These are phyloP conservation scores for Xerocomellus intermedius DNA, from an alignment of 768 basidiomycete genomes.

Conservation along the genomic window DNA sequence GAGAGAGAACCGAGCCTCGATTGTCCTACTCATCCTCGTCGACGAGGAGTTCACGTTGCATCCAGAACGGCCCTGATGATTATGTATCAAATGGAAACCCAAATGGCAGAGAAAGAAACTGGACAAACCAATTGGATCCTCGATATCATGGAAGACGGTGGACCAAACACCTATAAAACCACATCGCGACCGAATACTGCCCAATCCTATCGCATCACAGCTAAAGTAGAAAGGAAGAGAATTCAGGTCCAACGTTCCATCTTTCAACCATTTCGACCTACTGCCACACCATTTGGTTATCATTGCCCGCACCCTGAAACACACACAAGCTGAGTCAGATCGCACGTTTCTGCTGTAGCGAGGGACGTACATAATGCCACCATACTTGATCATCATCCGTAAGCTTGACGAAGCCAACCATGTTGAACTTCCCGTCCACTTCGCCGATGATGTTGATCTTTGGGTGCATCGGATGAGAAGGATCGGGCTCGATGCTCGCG, in stretches of 20 bases:
- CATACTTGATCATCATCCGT: constrained; percentile 56
- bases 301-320: constrained; percentile 49
- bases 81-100: neutral
- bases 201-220: constrained; percentile 61
- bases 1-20: neutral
- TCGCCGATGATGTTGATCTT: constrained; percentile 54
- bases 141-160: constrained; percentile 44
- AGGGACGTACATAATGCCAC: constrained; percentile 57
- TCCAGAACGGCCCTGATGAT: constrained; percentile 29
- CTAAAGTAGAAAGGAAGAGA: constrained; percentile 31
- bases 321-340: constrained; percentile 2
- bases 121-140: constrained; percentile 46
- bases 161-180: constrained; percentile 60
- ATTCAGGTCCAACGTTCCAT: neutral
- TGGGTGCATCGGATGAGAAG: constrained; percentile 49
- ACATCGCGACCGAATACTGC: constrained; percentile 55
- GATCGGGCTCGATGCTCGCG: constrained; percentile 41
- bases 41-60: constrained; percentile 23
- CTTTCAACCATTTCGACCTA: constrained; percentile 24
- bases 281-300: constrained; percentile 56
- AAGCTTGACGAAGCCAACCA: constrained; percentile 55
- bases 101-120: neutral
- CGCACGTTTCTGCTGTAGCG: neutral
- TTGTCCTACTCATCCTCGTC: constrained; percentile 24
- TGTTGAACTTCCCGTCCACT: constrained; percentile 46